phyloP scores from a whole-genome alignment of 2,329 filamentous ascomycete species.

The Hypoxylon sp. region DNA sequence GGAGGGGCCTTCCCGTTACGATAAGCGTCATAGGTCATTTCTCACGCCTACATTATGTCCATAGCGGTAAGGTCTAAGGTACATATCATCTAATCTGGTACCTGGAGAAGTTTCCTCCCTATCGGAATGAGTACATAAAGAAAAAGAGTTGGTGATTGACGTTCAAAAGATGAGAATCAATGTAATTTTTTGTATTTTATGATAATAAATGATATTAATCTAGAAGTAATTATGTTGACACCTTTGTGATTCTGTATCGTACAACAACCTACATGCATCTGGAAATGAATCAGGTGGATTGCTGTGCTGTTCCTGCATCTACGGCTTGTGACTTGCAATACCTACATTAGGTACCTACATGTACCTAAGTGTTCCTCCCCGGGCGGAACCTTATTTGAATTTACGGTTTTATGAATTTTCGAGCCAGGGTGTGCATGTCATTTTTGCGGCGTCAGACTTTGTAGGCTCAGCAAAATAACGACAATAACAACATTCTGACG shows the following conservation, averaged over 20 bases:
- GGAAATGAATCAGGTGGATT: neutral
- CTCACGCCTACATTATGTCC: neutral
- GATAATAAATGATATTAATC: neutral
- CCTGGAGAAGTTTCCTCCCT: constrained; percentile 12
- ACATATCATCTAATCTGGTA: constrained; percentile 3
- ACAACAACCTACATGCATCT: neutral
- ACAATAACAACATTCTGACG: constrained; percentile 16
- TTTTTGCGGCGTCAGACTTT: constrained; percentile 32
- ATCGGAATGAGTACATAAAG: neutral
- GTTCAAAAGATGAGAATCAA: neutral
- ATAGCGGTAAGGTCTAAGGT: too few species aligned
- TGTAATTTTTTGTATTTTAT: neutral
- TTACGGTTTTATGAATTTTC: constrained; percentile 29
- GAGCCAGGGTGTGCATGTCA: constrained; percentile 21
- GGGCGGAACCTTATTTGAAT: constrained; percentile 25
- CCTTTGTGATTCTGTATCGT: neutral
- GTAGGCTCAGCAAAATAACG: constrained; percentile 11
- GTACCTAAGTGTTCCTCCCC: constrained; percentile 17
- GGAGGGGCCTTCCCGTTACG: constrained; percentile 27
- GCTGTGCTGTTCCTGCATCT: constrained; percentile 42
- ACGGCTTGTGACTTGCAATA: neutral
- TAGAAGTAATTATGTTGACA: neutral
- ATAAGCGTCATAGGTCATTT: constrained; percentile 44
- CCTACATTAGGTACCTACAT: constrained; percentile 5
- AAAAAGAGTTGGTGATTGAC: neutral